These are phyloP conservation scores for Clavispora asparagi DNA, from an alignment of 805 yeast genomes.

Conservation along the genomic window DNA sequence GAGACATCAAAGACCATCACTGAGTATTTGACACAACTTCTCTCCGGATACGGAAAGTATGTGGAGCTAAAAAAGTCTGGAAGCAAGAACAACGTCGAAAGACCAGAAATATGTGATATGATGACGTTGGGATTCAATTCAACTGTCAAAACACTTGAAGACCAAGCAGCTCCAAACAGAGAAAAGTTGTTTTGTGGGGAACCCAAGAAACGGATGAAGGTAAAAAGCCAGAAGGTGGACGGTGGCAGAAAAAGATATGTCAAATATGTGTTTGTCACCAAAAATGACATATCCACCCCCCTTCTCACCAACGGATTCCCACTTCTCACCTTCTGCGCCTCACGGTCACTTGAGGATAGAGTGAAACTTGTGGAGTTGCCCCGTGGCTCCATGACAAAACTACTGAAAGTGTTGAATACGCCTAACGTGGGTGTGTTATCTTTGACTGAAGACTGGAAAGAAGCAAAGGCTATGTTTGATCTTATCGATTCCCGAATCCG, in stretches of 20 bases:
- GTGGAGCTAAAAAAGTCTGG: constrained; percentile 3
- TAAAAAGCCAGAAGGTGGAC: not conserved
- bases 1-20: constrained; percentile 6
- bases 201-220: constrained; percentile 1
- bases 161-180: constrained; percentile 28
- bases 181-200: constrained; percentile 10
- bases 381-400: constrained; percentile 27
- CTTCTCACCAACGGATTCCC: constrained; percentile 58
- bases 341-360: constrained; percentile 18
- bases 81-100: not conserved
- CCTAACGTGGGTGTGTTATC: constrained; percentile 31
- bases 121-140: constrained; percentile 51
- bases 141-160: constrained; percentile 44
- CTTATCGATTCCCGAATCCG: constrained; percentile 24
- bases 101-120: constrained; percentile 19
- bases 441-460: constrained; percentile 21
- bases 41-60: constrained; percentile 12
- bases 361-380: constrained; percentile 63
- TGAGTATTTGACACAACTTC: constrained; percentile 10
- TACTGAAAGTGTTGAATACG: constrained; percentile 26
- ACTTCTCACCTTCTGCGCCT: constrained; percentile 44
- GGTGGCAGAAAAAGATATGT: constrained; percentile 9
- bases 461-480: constrained; percentile 25
- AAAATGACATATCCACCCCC: constrained; percentile 46
- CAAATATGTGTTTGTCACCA: constrained; percentile 54